Evolutionary conservation across 106 monocot genomes (phyloP), one percentile per base, ranked within the genome.

Genomic region (Vanilla planifolia): DNA sequence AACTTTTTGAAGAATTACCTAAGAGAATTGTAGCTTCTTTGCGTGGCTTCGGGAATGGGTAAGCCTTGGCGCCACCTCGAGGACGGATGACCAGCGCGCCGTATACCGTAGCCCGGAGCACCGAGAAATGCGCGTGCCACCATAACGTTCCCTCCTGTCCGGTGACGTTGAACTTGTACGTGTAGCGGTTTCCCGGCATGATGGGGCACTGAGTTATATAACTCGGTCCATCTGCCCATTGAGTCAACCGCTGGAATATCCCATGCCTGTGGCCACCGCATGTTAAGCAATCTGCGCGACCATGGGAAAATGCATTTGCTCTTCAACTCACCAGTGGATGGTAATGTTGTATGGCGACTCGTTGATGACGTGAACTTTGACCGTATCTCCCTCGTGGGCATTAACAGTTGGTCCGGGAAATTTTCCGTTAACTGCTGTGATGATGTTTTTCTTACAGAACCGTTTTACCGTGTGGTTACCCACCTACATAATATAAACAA

Each of bases 171-270:
- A 85, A 93, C 60, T 22, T 79, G 76, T 93, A 89, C 0, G 93
- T 89, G 67, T 85, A 89, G 5, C 67, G 65, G 50, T 66, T 73
- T 0, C 89, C 82, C 0, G 93, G 85, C 3, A 2, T 46, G 3
- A 93, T 89, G 3, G 89, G 85, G 62, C 93, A 93, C 39, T 93
- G 93, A 6, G 93, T 89, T 48, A 93, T 66, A 59, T 70, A 77
- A 29, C 32, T 68, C 13, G 93, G 93, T 0, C 93, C 93, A 29
- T 93, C 93, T 0, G 85, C 78, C 93, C 93, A 93, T 2, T 48
- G 75, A 5, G 29, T 81, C 28, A 73, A 21, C 5, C 32, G 25
- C 71, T 93, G 92, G 58, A 89, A 80, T 41, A 93, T 75, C 24
- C 93, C 93, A 44, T 93, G 93, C 93, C 93, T 93, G 79, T 24